Evolutionary conservation across 768 basidiomycete genomes (phyloP), one percentile per base, ranked within the genome.

Genomic region (Sporobolomyces roseus): DNA sequence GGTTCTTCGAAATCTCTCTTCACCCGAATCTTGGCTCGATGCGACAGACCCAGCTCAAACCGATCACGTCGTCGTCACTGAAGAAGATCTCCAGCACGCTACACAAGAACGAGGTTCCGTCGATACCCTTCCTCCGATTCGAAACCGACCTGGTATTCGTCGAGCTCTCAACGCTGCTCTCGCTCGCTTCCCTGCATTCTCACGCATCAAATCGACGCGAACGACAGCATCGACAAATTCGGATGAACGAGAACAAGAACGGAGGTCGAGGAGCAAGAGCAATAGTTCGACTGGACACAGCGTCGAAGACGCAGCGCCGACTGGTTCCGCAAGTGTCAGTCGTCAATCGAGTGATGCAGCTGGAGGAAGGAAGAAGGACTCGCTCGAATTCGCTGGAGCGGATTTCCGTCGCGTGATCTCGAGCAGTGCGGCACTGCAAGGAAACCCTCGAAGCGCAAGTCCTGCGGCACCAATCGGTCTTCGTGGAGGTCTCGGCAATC

Each of bases 21-120:
- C 89, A 63, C 84, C 86, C 0, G 79, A 83, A 1, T 79, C 82
- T 33, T 96, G 93, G 93, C 83, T 93, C 9, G 78, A 80, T 23
- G 82, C 83, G 50, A 87, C 86, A 9, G 82, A 83, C 45, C 84
- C 83, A 3, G 81, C 81, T 63, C 81, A 79, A 63, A 80, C 80
- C 51, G 79, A 81, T 36, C 80, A 81, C 43, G 82, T 86, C 55
- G 80, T 82, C 50, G 86, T 94, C 29, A 87, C 89, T 0, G 83
- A 85, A n/a, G 84, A 84, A 51, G 93, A 96, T 70, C 85, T 90
- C 4, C 83, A 83, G 23, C 85, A 85, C 35, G 93, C 80, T 7
- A 76, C 75, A 14, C 73, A 73, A 17, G 70, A 74, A 49, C 72
- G 75, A 25, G 66, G 65, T 16, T 53, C 59, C 4, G 43, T 51